These are phyloP conservation scores for Acer negundo DNA, from an alignment of 345 rosid species.

Conservation along the genomic window DNA sequence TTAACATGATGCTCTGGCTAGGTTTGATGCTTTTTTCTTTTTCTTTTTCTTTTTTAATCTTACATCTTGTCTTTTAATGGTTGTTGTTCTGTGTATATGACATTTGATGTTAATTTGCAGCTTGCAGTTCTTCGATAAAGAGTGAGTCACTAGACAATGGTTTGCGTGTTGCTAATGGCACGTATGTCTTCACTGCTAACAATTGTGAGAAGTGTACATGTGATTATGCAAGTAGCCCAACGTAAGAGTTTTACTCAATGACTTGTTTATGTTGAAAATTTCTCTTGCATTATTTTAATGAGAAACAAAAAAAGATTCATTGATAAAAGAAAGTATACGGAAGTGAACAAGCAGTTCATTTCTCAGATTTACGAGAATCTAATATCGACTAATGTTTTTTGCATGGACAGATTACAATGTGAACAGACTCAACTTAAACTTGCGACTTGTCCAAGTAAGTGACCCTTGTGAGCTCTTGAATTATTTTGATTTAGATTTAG, in stretches of 20 bases:
- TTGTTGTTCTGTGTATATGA: neutral
- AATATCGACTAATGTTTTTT: neutral
- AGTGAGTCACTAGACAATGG: slow-evolving; percentile 32
- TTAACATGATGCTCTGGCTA: neutral
- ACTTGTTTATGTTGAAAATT: neutral
- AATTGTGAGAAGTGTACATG: slow-evolving; percentile 50
- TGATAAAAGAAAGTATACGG: neutral
- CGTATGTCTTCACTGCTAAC: slow-evolving; percentile 46
- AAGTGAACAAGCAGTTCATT: slow-evolving; percentile 1
- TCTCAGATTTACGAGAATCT: neutral
- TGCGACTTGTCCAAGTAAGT: slow-evolving; percentile 50
- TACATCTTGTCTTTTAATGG: neutral
- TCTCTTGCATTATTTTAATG: neutral
- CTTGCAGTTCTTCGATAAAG: slow-evolving; percentile 44
- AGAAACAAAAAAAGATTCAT: neutral
- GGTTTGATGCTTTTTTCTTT: neutral
- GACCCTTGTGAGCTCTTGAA: slow-evolving; percentile 5
- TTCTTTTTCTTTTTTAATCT: no score
- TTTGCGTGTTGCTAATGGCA: slow-evolving; percentile 37
- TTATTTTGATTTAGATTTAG: neutral
- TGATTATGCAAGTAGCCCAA: slow-evolving; percentile 35
- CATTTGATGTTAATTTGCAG: slow-evolving; percentile 29
- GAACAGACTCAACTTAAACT: slow-evolving; percentile 43
- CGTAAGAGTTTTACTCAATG: slow-evolving; percentile 32
- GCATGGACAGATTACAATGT: slow-evolving; percentile 61